Base-by-base conservation (phyloP, 768 basidiomycete genomes). In the Boletus rufocinnamomeus region DNA sequence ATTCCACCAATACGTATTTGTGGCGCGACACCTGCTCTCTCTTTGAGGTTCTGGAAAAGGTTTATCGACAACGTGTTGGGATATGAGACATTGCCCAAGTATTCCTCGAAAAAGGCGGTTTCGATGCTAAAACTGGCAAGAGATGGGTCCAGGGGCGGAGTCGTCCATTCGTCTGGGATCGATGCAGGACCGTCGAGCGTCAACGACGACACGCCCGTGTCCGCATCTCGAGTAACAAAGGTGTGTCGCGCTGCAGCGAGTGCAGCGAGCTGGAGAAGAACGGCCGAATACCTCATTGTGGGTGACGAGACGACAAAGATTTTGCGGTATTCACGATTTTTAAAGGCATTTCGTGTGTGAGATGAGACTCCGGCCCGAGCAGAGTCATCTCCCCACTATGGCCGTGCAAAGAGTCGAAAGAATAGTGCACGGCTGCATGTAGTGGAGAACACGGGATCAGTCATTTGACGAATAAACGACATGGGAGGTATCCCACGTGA, bases 51-150 rank as follows among this genome's bases (percentile, higher is more conserved):
- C 50, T 79, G 72, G 25, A 84, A 72, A 35, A 83, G 65, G 47
- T 76, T 75, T 46, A 71, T 70, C 4, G 81, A 80, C 11, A 82
- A 65, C 5, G 63, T 61, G 60, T 82, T 83, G 2, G 81, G 80
- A 52, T 66, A 58, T 25, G 77, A 71, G 9, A 61, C 62, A 59
- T 83, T 83, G 9, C 82, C 82, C 13, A 81, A 63, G 59, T 77
- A 83, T 56, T 77, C 77, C 52, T 80, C 80, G 56, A 83, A 81
- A 61, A 80, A 82, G 1, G 81, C 81, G 0, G 80, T 83, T 69
- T 84, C 82, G 50, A 84, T 78, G 60, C 81, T 82, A 69, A 83
- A 83, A 56, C 81, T 81, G 27, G 75, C 81, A 27, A 84, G 68
- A 11, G 79, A 70, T 1, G 78, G 30, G 53, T 79, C 67, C 4